phyloP scores from a whole-genome alignment of 495 filamentous ascomycete species.

The Chaetomium tenue region DNA sequence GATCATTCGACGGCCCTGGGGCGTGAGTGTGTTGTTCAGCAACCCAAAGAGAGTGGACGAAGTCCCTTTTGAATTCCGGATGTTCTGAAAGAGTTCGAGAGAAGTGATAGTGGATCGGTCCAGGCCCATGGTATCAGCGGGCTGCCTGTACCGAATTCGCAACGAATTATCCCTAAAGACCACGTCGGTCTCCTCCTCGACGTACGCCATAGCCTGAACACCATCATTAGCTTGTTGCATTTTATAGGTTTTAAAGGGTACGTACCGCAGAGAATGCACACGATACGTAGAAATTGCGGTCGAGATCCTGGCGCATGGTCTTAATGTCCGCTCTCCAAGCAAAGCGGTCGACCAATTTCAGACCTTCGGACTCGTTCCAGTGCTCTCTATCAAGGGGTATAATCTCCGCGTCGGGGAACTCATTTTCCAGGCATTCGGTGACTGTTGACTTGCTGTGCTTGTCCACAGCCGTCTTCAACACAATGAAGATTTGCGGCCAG shows the following conservation, averaged over 20 bases:
- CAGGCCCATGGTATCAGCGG: conserved; percentile 91
- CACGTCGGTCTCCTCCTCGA: conserved; percentile 61
- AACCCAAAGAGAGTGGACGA: conserved; percentile 74
- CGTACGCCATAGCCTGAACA: conserved; percentile 71
- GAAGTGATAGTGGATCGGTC: conserved; percentile 81
- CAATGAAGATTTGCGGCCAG: conserved; percentile 22
- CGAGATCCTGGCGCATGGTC: conserved; percentile 72
- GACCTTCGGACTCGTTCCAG: conserved; percentile 80
- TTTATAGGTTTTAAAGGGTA: background rate
- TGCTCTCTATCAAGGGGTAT: conserved; percentile 73
- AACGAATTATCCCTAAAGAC: conserved; percentile 75
- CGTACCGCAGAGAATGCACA: conserved; percentile 86
- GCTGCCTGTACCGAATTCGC: conserved; percentile 81
- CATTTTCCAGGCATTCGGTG: conserved; percentile 60
- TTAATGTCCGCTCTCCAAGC: conserved; percentile 75
- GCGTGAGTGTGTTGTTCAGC: conserved; percentile 79
- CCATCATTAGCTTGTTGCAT: background rate
- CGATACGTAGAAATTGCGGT: conserved; percentile 83
- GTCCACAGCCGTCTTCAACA: conserved; percentile 53
- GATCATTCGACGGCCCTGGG: conserved; percentile 81
- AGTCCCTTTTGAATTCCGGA: conserved; percentile 69
- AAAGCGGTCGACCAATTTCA: conserved; percentile 75
- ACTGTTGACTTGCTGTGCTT: conserved; percentile 71
- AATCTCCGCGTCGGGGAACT: conserved; percentile 57
- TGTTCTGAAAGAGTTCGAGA: conserved; percentile 86